Conservation (phyloP, 2,329 filamentous ascomycete species). For the Xylaria sp. region DNA sequence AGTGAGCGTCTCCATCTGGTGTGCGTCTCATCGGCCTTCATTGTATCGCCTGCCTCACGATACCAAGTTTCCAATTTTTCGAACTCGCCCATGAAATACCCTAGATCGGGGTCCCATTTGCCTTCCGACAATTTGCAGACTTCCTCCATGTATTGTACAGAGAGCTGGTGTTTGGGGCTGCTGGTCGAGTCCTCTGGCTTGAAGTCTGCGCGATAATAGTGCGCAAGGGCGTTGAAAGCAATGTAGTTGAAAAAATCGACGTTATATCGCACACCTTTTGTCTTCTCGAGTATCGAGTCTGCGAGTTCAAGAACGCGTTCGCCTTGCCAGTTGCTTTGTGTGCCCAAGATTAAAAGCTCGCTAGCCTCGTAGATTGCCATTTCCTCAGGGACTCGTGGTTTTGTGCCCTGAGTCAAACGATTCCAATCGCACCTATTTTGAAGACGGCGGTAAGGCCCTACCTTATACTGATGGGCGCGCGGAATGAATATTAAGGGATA, state of each 20-base stretch:
- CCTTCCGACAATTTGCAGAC: conserved; percentile 45
- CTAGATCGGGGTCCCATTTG: conserved; percentile 47
- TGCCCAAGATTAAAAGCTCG: conserved; percentile 45
- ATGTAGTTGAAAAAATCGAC: conserved; percentile 47
- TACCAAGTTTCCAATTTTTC: conserved; percentile 47
- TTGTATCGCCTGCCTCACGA: conserved; percentile 44
- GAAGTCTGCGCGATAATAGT: conserved; percentile 44
- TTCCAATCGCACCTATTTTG: conserved; percentile 46
- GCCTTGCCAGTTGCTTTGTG: conserved; percentile 43
- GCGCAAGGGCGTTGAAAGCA: conserved; percentile 43
- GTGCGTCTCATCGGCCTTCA: conserved; percentile 40
- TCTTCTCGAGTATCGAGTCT: conserved; percentile 44
- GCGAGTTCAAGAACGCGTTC: conserved; percentile 43
- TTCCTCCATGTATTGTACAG: conserved; percentile 44
- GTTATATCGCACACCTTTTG: conserved; percentile 45
- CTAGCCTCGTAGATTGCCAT: conserved; percentile 44
- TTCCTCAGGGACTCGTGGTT: conserved; percentile 44
- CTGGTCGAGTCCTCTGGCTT: conserved; percentile 34
- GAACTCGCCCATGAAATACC: conserved; percentile 47
- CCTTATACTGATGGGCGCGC: conserved; percentile 44
- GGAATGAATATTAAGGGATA: conserved; percentile 48
- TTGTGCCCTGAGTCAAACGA: conserved; percentile 40
- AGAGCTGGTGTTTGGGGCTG: conserved; percentile 39
- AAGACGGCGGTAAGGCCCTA: conserved; percentile 44
- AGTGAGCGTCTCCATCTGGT: conserved; percentile 43